phyloP scores from a whole-genome alignment of 345 rosid genomes.

The Moringa oleifera region DNA sequence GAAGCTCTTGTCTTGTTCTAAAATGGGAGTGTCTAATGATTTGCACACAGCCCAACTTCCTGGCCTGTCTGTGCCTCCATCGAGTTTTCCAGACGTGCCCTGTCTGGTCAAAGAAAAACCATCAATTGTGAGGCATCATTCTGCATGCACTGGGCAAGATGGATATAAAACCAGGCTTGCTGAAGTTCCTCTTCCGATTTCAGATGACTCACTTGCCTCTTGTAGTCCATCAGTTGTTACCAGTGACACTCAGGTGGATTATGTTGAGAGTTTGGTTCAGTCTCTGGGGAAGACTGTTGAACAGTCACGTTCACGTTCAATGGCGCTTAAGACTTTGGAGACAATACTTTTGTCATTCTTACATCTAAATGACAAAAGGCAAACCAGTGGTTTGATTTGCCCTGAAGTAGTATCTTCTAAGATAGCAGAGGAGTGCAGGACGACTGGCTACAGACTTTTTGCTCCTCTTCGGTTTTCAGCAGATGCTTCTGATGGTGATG shows the following conservation, averaged over 20 bases:
- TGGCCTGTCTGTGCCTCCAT: conserved; percentile 7
- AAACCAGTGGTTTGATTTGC: conserved; percentile 12
- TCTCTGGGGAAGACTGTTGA: conserved; percentile 22
- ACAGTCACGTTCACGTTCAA: conserved; percentile 29
- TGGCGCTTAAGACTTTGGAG: conserved; percentile 31
- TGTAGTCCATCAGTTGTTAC: too few species aligned
- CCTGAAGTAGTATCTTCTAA: conserved; percentile 25
- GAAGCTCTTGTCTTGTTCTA: conserved; percentile 30
- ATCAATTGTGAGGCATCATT: conserved; percentile 10
- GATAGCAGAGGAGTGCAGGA: conserved; percentile 28
- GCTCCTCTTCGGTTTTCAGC: conserved; percentile 16
- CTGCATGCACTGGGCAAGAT: conserved; percentile 4
- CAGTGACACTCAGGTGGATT: conserved; percentile 8
- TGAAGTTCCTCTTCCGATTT: background rate
- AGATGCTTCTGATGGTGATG: conserved; percentile 19
- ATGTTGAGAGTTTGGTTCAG: conserved; percentile 22
- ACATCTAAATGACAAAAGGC: conserved; percentile 15
- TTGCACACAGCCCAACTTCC: conserved; percentile 17
- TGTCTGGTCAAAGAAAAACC: conserved; percentile 12
- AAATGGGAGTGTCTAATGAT: conserved; percentile 21
- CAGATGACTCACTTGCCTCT: too few species aligned
- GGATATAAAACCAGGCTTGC: conserved; percentile 15
- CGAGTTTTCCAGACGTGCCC: conserved; percentile 18
- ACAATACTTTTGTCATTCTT: conserved; percentile 28
- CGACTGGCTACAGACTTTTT: conserved; percentile 34